These are phyloP conservation scores for Mrakia frigida DNA, from an alignment of 768 basidiomycete genomes.

Conservation along the genomic window DNA sequence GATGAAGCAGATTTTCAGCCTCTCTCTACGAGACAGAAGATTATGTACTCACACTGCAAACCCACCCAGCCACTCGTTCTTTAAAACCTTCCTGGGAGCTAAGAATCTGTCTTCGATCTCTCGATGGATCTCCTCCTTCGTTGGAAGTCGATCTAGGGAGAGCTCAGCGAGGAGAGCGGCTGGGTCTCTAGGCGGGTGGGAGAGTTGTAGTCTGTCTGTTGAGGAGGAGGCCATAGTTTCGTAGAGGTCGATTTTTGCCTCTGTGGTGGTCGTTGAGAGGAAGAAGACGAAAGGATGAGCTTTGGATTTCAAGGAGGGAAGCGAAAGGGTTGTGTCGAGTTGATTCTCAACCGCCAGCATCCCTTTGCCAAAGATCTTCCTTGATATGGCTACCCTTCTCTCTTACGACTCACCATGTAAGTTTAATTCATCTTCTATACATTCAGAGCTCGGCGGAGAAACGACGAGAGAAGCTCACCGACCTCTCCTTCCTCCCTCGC, in stretches of 20 bases:
- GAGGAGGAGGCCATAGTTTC: not conserved
- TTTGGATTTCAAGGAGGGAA: not conserved
- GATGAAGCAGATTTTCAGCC: not conserved
- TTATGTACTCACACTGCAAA: slow-evolving; percentile 3
- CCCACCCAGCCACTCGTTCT: slow-evolving; percentile 3
- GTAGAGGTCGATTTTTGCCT: not conserved
- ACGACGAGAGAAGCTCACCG: not conserved
- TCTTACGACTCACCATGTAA: slow-evolving; percentile 18
- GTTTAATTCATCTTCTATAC: not conserved
- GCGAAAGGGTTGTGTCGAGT: no score
- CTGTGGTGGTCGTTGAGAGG: not conserved
- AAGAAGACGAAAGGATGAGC: not conserved
- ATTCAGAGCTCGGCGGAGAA: not conserved
- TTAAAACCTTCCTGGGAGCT: slow-evolving; percentile 9
- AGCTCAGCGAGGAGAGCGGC: slow-evolving; percentile 53
- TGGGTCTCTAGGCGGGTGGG: not conserved
- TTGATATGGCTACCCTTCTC: slow-evolving; percentile 3
- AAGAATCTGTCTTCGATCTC: slow-evolving; percentile 2
- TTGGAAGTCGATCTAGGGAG: slow-evolving; percentile 56
- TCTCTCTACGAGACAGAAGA: not conserved
- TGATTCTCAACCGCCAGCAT: not conserved
- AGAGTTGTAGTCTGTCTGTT: not conserved
- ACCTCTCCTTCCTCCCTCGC: not conserved
- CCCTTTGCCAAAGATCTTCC: not conserved
- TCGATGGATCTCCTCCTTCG: slow-evolving; percentile 52